Base-by-base conservation (phyloP, 176 grass and related monocot species). In the Musa acuminata region DNA sequence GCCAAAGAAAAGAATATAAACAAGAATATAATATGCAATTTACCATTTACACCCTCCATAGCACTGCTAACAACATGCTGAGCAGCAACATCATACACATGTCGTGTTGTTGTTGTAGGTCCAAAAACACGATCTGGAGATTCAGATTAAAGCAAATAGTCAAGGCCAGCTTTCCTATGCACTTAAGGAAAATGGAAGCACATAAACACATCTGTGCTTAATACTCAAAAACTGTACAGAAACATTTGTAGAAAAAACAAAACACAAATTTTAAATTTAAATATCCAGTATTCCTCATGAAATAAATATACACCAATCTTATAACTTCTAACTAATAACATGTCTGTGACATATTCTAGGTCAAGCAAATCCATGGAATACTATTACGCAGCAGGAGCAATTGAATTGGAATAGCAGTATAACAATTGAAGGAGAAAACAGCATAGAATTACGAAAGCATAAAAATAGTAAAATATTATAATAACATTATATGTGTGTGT, bases 31-130 rank as follows among this genome's bases (percentile, higher is more conserved):
- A 77, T 7, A 53, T 16, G 76, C 21, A 26, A 81, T 62, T 87
- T 92, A 99, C 96, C 96, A 87, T 89, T 92, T 91, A 99, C 49
- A 67, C 96, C 96, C 71, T 99, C 96, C 96, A 99, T 99, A 62
- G 91, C 35, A 80, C 96, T 86, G 52, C 96, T 80, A 71, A 99
- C 79, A 64, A 95, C 96, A 92, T 95, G 96, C 74, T 95, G 96
- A 86, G 96, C 96, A 78, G 91, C 91, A 53, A 99, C 91, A 91
- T 99, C 96, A 89, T 99, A 99, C 16, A 99, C 96, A 83, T 99
- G 96, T 19, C 96, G 96, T 13, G 96, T 95, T 77, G 96, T 99
- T 72, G 96, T 99, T 82, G 96, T 99, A 51, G 96, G 96, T 76
- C 90, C 96, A 78, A 99, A 99, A 82, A 99, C 91, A 60, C 88